Base-by-base conservation (phyloP, 2,329 filamentous ascomycete genomes). In the Ploettnerulaceae sp. region DNA sequence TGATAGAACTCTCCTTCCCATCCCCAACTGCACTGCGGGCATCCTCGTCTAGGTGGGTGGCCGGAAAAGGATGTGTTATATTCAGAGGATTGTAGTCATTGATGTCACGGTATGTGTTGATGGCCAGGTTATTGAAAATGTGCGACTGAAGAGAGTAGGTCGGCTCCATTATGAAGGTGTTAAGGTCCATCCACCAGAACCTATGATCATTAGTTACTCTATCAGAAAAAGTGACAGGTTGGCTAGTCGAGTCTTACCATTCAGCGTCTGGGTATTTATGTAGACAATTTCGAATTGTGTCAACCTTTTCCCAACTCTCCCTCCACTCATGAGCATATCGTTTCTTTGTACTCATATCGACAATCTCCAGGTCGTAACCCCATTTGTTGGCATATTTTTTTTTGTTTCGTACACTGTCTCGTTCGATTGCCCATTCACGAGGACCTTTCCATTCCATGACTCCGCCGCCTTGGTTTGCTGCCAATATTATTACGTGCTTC, bases 401-500 rank as follows among this genome's bases (percentile, higher is more conserved):
- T 74, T 98, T 98, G 70, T 98, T 98, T 65, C 84, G 83, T 45
- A 97, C 81, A 63, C 91, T 97, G 71, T 97, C 90, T 65, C 93
- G 78, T 70, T 98, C 93, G 61, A 97, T 95, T 1, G 93, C 93
- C 93, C 93, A 98, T 70, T 98, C 93, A 51, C 90, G 80, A 15
- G 91, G 86, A 0, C 91, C 91, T 67, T 98, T 98, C 91, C 89
- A 96, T 63, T 96, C 91, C 89, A 97, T 97, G 6, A 98, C 93
- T 60, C 93, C 93, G 49, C 93, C 93, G 38, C 93, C 93, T 54
- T 95, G 79, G 62, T 98, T 98, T 45, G 93, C 90, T 18, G 86
- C 90, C 15, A 97, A 74, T 53, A 98, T 89, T 45, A 98, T 85
- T 55, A 98, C 93, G 62, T 86, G 90, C 62, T 95, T 97, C 63